These are phyloP conservation scores for Backusella morwellensis DNA, from an alignment of 192 early-diverging fungal species.

Conservation along the genomic window DNA sequence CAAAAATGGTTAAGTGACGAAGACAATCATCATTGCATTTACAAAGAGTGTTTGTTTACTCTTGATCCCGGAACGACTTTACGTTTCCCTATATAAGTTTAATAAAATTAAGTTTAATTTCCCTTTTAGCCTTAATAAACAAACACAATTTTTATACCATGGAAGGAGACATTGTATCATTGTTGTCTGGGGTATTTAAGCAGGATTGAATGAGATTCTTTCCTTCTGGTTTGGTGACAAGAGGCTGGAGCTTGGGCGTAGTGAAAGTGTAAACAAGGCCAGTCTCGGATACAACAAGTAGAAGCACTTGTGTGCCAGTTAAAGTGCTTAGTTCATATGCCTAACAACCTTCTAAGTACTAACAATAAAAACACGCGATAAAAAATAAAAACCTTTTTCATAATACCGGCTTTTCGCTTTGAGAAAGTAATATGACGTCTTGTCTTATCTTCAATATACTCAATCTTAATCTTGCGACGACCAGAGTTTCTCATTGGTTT, in stretches of 20 bases:
- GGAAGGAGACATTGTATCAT: not conserved
- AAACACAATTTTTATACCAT: not conserved
- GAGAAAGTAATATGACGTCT: slow-evolving; percentile 89
- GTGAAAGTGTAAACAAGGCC: slow-evolving; percentile 94
- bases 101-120: not conserved
- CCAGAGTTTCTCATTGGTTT: slow-evolving; percentile 56
- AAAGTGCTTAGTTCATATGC: slow-evolving; percentile 90
- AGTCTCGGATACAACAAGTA: slow-evolving; percentile 90
- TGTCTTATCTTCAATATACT: slow-evolving; percentile 90
- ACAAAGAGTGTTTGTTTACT: not conserved
- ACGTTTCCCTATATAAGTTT: not conserved
- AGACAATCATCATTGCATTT: not conserved
- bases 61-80: not conserved
- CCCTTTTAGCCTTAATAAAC: not conserved
- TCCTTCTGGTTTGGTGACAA: slow-evolving; percentile 86
- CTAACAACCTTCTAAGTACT: slow-evolving; percentile 19
- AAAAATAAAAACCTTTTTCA: slow-evolving; percentile 76
- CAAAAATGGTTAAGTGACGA: not conserved
- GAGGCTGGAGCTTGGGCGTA: slow-evolving; percentile 86
- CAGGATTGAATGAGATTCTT: slow-evolving; percentile 90
- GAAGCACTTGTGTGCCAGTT: slow-evolving; percentile 89
- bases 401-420: slow-evolving; percentile 92
- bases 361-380: not conserved
- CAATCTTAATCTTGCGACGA: slow-evolving; percentile 91
- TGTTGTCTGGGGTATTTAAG: slow-evolving; percentile 76